Evolutionary conservation across 257 asterid genomes (phyloP).

Genomic region (Asclepias syriaca): DNA sequence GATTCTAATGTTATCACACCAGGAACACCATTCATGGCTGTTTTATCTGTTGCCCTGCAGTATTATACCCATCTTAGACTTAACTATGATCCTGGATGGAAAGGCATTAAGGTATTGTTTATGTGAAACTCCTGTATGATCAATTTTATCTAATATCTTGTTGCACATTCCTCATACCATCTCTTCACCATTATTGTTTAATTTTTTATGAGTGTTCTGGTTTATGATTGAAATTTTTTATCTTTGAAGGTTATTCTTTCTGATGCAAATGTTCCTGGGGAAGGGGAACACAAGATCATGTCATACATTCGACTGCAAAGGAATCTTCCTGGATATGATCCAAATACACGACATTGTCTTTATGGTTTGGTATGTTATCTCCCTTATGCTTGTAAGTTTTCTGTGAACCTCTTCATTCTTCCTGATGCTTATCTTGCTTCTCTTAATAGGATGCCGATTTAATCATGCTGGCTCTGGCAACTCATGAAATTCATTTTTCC

Average conservation of each 20-base stretch:
- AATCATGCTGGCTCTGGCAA: constrained; percentile 88
- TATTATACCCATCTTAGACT: constrained; percentile 74
- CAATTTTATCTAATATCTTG: not conserved
- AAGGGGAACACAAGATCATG: constrained; percentile 97
- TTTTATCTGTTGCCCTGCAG: constrained; percentile 76
- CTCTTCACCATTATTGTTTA: not conserved
- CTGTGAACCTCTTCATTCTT: constrained; percentile 5
- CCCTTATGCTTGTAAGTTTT: constrained; percentile 8
- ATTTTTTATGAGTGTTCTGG: not conserved
- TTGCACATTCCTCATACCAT: not conserved
- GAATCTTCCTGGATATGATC: constrained; percentile 83
- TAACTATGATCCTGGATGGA: constrained; percentile 93
- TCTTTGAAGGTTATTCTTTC: constrained; percentile 80
- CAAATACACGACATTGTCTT: constrained; percentile 87
- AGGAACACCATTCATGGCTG: constrained; percentile 93
- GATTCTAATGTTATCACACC: constrained; percentile 95
- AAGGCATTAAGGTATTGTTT: constrained; percentile 67
- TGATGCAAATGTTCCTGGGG: constrained; percentile 98
- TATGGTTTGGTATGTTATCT: constrained; percentile 77
- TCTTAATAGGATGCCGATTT: constrained; percentile 58
- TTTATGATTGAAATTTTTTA: constrained; percentile 14
- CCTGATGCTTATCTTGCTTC: not conserved
- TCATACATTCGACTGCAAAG: constrained; percentile 90
- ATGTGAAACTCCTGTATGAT: not conserved
- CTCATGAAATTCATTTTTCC: constrained; percentile 92